Percentiles rank a stretch among this genome's conserved stretches.
phyloP scores from a whole-genome alignment of 208 protist genomes.

The Wallacemonas rigidus region DNA sequence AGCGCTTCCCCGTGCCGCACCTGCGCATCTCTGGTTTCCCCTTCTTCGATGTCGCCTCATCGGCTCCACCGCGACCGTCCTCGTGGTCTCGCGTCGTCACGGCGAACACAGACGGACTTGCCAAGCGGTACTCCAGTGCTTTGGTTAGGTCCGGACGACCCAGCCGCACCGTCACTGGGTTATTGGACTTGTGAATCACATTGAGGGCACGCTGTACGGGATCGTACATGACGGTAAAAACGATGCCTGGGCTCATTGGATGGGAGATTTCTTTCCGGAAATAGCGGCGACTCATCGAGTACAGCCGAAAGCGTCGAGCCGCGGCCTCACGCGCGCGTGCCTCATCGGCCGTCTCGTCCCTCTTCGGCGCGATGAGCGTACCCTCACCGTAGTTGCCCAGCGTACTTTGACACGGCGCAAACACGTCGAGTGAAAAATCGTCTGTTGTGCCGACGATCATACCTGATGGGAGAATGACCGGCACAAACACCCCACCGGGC shows the following conservation, averaged over 20 bases:
- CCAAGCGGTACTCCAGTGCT: neutral
- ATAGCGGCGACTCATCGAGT: neutral
- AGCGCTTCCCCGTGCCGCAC: too few species aligned
- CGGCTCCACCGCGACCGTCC: too few species aligned
- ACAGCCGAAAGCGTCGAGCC: neutral
- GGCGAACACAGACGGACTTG: constrained; percentile 5
- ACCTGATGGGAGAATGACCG: constrained; percentile 4
- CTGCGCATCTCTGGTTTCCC: too few species aligned
- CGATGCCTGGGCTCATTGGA: neutral
- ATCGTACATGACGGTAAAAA: neutral
- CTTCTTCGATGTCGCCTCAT: too few species aligned
- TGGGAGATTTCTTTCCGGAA: neutral
- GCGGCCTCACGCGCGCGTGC: neutral
- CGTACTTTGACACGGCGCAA: constrained; percentile 2
- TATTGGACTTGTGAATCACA: neutral
- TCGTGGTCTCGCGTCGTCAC: neutral
- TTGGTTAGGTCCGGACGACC: neutral
- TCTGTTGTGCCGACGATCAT: neutral
- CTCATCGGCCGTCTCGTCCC: neutral
- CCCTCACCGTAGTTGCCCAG: constrained; percentile 7
- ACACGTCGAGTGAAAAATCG: neutral
- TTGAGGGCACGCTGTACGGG: neutral
- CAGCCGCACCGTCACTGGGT: neutral
- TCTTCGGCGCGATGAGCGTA: neutral
- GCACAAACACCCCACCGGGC: neutral